Evolutionary conservation across 129 eudicot species (phyloP).

Genomic region (Tanacetum coccineum): DNA sequence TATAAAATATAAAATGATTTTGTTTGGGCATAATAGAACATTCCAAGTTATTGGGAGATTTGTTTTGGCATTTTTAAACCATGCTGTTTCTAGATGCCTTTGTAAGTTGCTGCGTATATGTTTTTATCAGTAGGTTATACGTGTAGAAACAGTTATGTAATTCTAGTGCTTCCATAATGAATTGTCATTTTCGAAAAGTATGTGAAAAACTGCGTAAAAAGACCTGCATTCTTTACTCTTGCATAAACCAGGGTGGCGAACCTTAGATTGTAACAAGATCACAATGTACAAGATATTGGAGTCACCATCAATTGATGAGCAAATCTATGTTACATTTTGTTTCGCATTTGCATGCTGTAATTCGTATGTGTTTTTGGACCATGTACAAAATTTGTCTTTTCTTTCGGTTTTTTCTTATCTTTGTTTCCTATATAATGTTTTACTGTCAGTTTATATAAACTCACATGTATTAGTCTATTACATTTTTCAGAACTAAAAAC

Average conservation of each 20-base stretch:
- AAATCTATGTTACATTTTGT: conserved; percentile 27
- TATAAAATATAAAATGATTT: too few species aligned
- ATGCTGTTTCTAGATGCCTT: too few species aligned
- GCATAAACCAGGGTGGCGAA: conserved; percentile 12
- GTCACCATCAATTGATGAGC: conserved; percentile 42
- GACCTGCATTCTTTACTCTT: background rate
- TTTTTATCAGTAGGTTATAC: too few species aligned
- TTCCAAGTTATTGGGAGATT: too few species aligned
- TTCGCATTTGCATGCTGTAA: conserved; percentile 3
- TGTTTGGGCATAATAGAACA: too few species aligned
- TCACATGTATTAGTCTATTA: background rate
- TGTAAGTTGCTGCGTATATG: too few species aligned
- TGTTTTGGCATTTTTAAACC: too few species aligned
- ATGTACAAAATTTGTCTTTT: conserved; percentile 23
- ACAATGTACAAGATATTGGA: conserved; percentile 17
- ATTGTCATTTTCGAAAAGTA: too few species aligned
- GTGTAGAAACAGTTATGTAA: too few species aligned
- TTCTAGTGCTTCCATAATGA: too few species aligned
- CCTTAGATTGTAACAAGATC: conserved; percentile 4
- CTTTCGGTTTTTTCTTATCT: conserved; percentile 9
- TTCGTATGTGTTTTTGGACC: conserved; percentile 15
- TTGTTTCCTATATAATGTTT: conserved; percentile 16
- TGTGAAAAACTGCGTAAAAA: too few species aligned
- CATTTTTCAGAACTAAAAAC: background rate
- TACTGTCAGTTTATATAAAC: background rate